Evolutionary conservation across 2,329 filamentous ascomycete species (phyloP).

Genomic region (Colletotrichum truncatum): DNA sequence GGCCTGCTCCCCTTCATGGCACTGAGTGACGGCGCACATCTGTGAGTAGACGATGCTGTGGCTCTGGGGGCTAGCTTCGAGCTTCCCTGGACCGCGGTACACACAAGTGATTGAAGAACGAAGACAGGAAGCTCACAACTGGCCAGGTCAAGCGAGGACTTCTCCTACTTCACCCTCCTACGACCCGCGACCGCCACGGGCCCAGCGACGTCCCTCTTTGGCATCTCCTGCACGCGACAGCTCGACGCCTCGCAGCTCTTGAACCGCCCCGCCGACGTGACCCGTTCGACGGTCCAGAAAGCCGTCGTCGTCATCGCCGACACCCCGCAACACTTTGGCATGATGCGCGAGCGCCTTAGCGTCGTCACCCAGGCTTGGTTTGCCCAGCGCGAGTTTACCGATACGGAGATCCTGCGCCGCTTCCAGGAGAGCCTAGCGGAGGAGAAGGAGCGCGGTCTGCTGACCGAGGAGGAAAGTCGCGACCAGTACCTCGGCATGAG

Average conservation of each 20-base stretch:
- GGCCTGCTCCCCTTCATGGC: constrained; percentile 95
- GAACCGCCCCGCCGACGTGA: constrained; percentile 86
- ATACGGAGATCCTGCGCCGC: constrained; percentile 86
- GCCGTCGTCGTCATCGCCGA: constrained; percentile 96
- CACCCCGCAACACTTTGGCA: constrained; percentile 88
- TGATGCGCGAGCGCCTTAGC: constrained; percentile 87
- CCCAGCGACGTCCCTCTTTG: constrained; percentile 86
- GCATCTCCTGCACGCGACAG: constrained; percentile 94
- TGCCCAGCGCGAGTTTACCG: constrained; percentile 90
- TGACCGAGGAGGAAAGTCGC: constrained; percentile 75
- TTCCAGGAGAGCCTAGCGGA: constrained; percentile 90
- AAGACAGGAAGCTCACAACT: not conserved
- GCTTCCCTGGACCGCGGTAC: no score
- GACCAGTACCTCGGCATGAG: constrained; percentile 92
- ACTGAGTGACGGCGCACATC: constrained; percentile 92
- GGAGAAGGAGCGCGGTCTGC: constrained; percentile 65
- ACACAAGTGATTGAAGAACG: no score
- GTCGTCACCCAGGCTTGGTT: constrained; percentile 98
- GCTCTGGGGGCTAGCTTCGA: not conserved
- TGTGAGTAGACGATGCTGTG: constrained; percentile 71
- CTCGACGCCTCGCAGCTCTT: constrained; percentile 82
- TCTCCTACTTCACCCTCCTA: constrained; percentile 96
- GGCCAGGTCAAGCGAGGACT: constrained; percentile 85
- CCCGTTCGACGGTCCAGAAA: constrained; percentile 97
- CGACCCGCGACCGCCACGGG: constrained; percentile 63